These are phyloP conservation scores for Fusarium tupiense DNA, from an alignment of 2,329 filamentous ascomycete genomes.

Conservation along the genomic window DNA sequence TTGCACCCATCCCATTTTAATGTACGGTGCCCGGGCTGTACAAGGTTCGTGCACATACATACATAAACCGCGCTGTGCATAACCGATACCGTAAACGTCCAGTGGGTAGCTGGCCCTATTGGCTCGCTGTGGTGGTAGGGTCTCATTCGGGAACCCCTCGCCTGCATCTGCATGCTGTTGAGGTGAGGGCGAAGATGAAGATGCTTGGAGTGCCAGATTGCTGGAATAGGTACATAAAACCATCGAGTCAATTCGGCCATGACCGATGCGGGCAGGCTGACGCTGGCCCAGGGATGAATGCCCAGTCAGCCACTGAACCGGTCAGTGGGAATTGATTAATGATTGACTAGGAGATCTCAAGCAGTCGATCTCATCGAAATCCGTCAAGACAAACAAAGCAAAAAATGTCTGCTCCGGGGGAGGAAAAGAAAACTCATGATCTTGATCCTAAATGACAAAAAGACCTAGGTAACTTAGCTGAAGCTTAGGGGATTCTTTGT, in stretches of 20 bases:
- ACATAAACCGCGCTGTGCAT: constrained; percentile 27
- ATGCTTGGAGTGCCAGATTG: constrained; percentile 30
- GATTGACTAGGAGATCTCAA: constrained; percentile 10
- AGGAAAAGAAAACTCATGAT: too few species aligned
- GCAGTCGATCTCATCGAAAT: constrained; percentile 3
- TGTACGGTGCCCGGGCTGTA: constrained; percentile 1
- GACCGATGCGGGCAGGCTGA: constrained; percentile 40
- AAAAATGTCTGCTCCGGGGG: not conserved
- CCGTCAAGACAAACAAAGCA: constrained; percentile 14
- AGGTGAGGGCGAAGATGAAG: not conserved
- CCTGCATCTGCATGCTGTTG: constrained; percentile 21
- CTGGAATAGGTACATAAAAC: constrained; percentile 27
- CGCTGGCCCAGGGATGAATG: not conserved
- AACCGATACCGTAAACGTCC: constrained; percentile 23
- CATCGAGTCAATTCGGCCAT: constrained; percentile 33
- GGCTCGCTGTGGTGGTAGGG: constrained; percentile 26
- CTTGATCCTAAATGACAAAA: too few species aligned
- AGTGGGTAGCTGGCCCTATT: constrained; percentile 26
- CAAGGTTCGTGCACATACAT: constrained; percentile 21
- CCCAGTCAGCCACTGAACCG: constrained; percentile 41
- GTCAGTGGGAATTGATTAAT: constrained; percentile 28
- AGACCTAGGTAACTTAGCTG: too few species aligned
- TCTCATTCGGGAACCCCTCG: constrained; percentile 36
- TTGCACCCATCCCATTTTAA: not conserved
- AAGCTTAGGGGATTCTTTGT: too few species aligned